Evolutionary conservation across 1,139 yeast genomes (phyloP), one percentile per base, ranked within the genome.

Genomic region (Candida buenavistaensis): DNA sequence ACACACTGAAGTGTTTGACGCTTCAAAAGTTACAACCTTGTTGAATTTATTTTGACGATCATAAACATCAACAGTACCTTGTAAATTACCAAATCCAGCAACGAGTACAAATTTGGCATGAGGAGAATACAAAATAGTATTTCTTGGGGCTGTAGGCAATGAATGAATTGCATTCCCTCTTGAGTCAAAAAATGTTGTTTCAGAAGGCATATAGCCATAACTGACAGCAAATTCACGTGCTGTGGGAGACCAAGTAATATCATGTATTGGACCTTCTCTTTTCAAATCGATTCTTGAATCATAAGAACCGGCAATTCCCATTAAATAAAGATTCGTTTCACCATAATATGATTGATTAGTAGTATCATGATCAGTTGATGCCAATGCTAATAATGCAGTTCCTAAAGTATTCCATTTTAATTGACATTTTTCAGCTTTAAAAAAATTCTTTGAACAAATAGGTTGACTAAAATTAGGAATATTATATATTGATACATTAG

Each of bases 1-100:
- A 59, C 97, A 90, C 31, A 84, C 95, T 19, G 95, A 84, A 9
- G 97, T 89, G 64, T 94, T 94, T 31, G 96, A 68, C 3, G 97
- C 98, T 56, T 87, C 89, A 55, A 92, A 85, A 23, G 88, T 75
- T 12, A 89, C 72, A 35, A 92, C 77, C 60, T 87, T 86, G 41
- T 73, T 64, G 59, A 89, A 92, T 60, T 86, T 86, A 56, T 84
- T 81, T 59, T 83, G 89, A 57, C 97, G 85, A 67, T 94, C 98
- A 57, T 90, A 83, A 43, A 94, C 84, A 56, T 94, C 97, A 44
- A 94, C 95, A 8, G 92, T 80, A 43, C 99, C 99, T 65, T 90
- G 97, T 59, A 94, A 76, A 63, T 94, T 94, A 51, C 99, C 99
- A 61, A 94, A 94, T 6, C 99, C 99, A 3, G 97, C 97, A 43